A percentile compares a stretch with the other conserved stretches of the same genome.
Evolutionary conservation across 805 yeast genomes (phyloP).

Genomic region (Lipomyces oligophaga): DNA sequence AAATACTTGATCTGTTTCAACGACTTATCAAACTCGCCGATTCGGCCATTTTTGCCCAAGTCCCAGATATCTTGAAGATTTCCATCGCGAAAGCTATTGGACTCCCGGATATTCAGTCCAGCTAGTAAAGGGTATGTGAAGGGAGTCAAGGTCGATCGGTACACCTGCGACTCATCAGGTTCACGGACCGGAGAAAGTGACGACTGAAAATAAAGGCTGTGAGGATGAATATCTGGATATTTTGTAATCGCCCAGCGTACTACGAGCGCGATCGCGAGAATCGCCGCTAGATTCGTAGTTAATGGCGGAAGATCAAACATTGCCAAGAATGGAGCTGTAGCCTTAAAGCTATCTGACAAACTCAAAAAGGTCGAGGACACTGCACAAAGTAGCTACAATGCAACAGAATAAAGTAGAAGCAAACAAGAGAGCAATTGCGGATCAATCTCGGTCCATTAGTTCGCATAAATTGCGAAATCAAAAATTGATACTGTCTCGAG

Average conservation of each 20-base stretch:
- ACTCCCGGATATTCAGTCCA: conserved; percentile 62
- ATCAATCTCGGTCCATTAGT: too few species aligned
- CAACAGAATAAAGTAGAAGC: too few species aligned
- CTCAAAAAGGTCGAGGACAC: too few species aligned
- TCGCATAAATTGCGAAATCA: too few species aligned
- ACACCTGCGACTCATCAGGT: conserved; percentile 66
- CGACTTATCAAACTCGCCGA: conserved; percentile 36
- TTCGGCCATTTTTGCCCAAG: conserved; percentile 34
- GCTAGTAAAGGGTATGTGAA: conserved; percentile 64
- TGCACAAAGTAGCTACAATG: too few species aligned
- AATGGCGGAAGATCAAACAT: conserved; percentile 14
- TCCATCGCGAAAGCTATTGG: conserved; percentile 69
- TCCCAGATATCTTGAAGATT: conserved; percentile 68
- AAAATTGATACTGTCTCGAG: too few species aligned
- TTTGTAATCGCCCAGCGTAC: conserved; percentile 28
- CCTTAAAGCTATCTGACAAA: too few species aligned
- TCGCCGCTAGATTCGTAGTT: conserved; percentile 10
- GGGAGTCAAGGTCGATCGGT: conserved; percentile 71
- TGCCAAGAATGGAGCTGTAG: too few species aligned
- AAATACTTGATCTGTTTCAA: conserved; percentile 5
- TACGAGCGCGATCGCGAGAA: conserved; percentile 13
- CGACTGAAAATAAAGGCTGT: conserved; percentile 51
- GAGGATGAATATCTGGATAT: conserved; percentile 39
- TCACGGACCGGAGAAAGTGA: conserved; percentile 61
- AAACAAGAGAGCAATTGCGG: too few species aligned